Conservation (phyloP, 805 yeast genomes). For the Saturnispora silvae region DNA sequence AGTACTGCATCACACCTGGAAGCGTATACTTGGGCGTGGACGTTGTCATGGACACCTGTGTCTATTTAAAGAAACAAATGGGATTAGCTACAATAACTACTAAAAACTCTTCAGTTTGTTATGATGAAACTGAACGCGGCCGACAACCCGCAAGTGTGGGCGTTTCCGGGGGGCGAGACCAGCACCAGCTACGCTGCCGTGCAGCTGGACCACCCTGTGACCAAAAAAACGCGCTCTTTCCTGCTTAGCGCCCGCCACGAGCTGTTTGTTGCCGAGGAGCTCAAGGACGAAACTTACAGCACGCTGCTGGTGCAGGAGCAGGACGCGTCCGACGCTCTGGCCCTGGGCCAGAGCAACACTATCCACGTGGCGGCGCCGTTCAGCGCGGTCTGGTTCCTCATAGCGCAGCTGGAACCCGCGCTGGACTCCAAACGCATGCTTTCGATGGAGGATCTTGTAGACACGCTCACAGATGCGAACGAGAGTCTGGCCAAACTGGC, state of each 20-base stretch:
- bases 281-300: no score
- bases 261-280: no score
- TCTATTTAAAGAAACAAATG: background rate
- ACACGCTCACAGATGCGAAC: background rate
- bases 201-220: constrained; percentile 8
- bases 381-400: background rate
- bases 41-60: background rate
- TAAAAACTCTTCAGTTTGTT: no score
- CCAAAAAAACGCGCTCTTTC: constrained; percentile 7
- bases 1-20: constrained; percentile 50
- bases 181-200: constrained; percentile 6
- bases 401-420: background rate
- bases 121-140: no score
- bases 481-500: background rate
- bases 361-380: constrained; percentile 1
- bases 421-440: background rate
- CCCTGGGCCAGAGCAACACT: background rate
- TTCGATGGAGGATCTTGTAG: background rate
- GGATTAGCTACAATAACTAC: no score
- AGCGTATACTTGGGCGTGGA: constrained; percentile 28
- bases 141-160: no score
- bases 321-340: background rate
- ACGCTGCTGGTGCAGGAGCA: background rate
- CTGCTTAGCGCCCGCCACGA: background rate
- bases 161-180: background rate